These are phyloP conservation scores for Trichoderma asperelloides DNA, from an alignment of 495 filamentous ascomycete genomes.

Conservation along the genomic window DNA sequence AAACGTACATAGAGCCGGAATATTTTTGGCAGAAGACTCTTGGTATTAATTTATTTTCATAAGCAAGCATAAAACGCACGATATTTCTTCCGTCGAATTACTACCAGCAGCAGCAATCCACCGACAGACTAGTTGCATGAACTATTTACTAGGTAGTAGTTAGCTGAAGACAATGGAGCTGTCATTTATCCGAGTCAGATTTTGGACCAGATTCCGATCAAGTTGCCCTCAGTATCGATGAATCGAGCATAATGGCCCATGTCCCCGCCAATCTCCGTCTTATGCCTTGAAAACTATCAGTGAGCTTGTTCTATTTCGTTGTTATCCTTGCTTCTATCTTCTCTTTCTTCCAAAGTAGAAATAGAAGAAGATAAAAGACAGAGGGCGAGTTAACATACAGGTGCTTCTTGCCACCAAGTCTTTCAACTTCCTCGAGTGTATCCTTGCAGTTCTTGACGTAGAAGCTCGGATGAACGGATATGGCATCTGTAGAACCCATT, in stretches of 20 bases:
- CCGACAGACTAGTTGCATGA: neutral
- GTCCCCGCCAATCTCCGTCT: constrained; percentile 15
- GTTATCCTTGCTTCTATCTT: neutral
- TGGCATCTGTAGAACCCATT: constrained; percentile 1
- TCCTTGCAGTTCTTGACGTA: constrained; percentile 16
- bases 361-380: neutral
- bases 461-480: constrained; percentile 15
- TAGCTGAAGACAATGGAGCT: neutral
- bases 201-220: constrained; percentile 20
- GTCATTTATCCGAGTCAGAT: constrained; percentile 2
- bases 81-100: too few relatives aligned
- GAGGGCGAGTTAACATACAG: constrained; percentile 7
- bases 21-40: too few relatives aligned
- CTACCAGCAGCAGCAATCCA: too few relatives aligned
- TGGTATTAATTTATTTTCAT: too few relatives aligned
- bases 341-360: neutral
- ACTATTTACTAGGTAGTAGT: neutral
- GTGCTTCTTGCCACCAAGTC: constrained; percentile 15
- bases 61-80: too few relatives aligned
- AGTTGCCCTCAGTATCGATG: constrained; percentile 19
- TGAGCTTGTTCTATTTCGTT: too few relatives aligned
- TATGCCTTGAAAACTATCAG: constrained; percentile 6
- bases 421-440: constrained; percentile 13
- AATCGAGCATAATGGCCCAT: constrained; percentile 19
- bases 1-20: too few relatives aligned